Base-by-base conservation (phyloP, 352 stramenopile genomes). In the Phytophthora kernoviae region DNA sequence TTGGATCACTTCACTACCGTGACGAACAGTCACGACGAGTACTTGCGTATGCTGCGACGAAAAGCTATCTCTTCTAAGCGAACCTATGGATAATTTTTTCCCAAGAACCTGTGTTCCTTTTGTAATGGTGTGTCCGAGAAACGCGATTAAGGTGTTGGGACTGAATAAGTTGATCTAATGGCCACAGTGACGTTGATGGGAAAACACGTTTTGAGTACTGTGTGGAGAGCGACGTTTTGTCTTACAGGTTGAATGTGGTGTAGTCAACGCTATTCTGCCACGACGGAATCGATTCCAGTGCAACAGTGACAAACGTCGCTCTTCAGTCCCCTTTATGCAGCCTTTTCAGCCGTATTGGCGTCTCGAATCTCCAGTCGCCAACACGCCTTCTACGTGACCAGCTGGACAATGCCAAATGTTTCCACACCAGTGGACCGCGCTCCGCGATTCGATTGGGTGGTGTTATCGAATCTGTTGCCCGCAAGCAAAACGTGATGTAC, bases 21-120 rank as follows among this genome's bases (percentile, higher is more conserved):
- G 67, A 73, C 26, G 42, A 57, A 14, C 21, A 44, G 14, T 69
- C 62, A 12, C 43, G 70, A 21, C 42, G 41, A 5, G 12, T 76
- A 61, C 53, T 61, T 79, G 40, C 52, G 32, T 9, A 45, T 14
- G 21, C 44, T 79, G 22, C 70, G 32, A 30, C 58, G 8, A 4
- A 68, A 58, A 39, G 57, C 52, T 57, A 40, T 39, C 5, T 21
- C 43, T 12, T 62, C 54, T 4, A 70, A 66, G 37, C 42, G 45
- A 59, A 43, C 17, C 5, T 2, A 43, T 55, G 45, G 15, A 24
- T 65, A 42, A 70, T 14, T 21, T 30, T 6, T 6, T 7, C 6
- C 24, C 3, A 6, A 30, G 24, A 30, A 7, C 24, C 6, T 30
- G 6, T 30, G 6, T 30, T 30, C 24, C 3, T 30, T 30, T 30